Percentiles rank a stretch among this genome's conserved stretches.
These are phyloP conservation scores for Ajuga chamaepitys DNA, from an alignment of 257 asterid genomes.

Conservation along the genomic window DNA sequence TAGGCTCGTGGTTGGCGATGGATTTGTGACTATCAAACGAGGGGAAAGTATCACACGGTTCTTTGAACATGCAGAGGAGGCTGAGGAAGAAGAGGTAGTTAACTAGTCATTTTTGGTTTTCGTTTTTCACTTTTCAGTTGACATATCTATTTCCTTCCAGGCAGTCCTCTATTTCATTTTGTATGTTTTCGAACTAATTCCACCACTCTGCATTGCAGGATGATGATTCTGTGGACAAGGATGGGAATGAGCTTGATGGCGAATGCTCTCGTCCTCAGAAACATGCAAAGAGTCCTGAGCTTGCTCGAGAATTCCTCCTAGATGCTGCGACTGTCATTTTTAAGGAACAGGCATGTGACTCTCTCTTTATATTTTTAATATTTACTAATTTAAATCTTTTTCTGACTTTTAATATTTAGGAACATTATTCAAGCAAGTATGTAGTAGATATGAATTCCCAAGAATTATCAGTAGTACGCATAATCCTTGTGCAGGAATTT, in stretches of 20 bases:
- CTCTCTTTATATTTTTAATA: background rate
- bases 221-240: conserved; percentile 98
- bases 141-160: conserved; percentile 1
- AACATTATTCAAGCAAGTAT: too few relatives aligned
- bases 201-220: conserved; percentile 43
- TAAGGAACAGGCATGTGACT: conserved; percentile 84
- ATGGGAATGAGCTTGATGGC: conserved; percentile 83
- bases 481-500: background rate
- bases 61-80: conserved; percentile 99
- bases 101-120: conserved; percentile 18
- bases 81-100: conserved; percentile 98
- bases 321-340: conserved; percentile 99
- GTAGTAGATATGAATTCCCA: background rate
- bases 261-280: conserved; percentile 99
- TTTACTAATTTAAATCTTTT: background rate
- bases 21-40: conserved; percentile 67
- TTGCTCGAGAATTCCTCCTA: conserved; percentile 97
- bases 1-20: conserved; percentile 94
- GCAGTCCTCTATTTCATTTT: background rate
- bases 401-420: background rate
- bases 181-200: background rate
- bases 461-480: background rate
- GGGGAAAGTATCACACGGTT: conserved; percentile 79
- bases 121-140: background rate
- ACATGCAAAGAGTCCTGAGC: conserved; percentile 99